Percentiles rank a stretch among this genome's conserved stretches.
Conservation (phyloP, 768 basidiomycete genomes). For the Boletus reticulatus region DNA sequence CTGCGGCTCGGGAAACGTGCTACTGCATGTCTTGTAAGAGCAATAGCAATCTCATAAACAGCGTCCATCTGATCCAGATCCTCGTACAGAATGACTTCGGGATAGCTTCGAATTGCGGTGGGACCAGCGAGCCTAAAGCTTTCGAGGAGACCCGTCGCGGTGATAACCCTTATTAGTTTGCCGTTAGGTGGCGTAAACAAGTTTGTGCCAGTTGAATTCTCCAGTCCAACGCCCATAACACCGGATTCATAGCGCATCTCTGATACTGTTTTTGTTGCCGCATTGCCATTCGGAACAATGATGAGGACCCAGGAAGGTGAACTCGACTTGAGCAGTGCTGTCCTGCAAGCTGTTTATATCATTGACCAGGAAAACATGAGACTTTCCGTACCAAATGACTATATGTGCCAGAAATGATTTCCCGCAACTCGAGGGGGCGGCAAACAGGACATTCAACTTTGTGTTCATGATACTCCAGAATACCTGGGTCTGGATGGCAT, state of each 20-base stretch:
- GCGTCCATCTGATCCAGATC: constrained; percentile 81
- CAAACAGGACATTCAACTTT: constrained; percentile 63
- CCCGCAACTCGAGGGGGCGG: constrained; percentile 77
- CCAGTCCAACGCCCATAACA: constrained; percentile 39
- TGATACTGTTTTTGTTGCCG: constrained; percentile 54
- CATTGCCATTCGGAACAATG: constrained; percentile 56
- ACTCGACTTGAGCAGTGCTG: constrained; percentile 43
- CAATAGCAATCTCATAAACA: constrained; percentile 79
- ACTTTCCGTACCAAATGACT: constrained; percentile 61
- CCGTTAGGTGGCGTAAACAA: constrained; percentile 38
- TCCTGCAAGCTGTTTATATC: constrained; percentile 42
- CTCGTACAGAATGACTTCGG: constrained; percentile 77
- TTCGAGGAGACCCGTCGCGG: constrained; percentile 50
- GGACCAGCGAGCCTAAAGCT: constrained; percentile 36
- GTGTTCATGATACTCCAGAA: constrained; percentile 82
- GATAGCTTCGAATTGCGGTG: constrained; percentile 29
- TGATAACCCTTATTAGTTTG: constrained; percentile 54
- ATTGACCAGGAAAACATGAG: neutral
- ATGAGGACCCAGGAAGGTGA: constrained; percentile 58
- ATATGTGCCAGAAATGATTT: constrained; percentile 75
- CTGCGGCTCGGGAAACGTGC: constrained; percentile 64
- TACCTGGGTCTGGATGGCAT: constrained; percentile 84
- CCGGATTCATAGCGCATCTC: constrained; percentile 46
- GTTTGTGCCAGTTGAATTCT: constrained; percentile 26
- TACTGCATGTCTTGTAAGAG: constrained; percentile 64